Conservation (phyloP, 2,329 filamentous ascomycete genomes). For the Hypoxylon sp. region DNA sequence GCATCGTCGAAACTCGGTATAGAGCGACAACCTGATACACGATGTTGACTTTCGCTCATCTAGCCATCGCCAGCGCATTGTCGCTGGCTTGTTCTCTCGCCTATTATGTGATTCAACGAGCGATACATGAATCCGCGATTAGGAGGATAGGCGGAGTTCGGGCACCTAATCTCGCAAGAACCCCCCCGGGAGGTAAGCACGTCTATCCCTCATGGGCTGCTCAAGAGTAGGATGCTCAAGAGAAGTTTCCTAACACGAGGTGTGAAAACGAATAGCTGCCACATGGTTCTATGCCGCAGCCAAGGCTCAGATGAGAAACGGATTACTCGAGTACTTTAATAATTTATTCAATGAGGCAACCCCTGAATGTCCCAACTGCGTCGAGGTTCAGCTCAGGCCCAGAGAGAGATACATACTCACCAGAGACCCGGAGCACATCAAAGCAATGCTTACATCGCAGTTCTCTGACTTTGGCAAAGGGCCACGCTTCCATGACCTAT, state of each 20-base stretch:
- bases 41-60: conserved; percentile 25
- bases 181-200: conserved; percentile 46
- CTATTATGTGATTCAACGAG: conserved; percentile 31
- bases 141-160: conserved; percentile 46
- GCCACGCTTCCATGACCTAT: conserved; percentile 50
- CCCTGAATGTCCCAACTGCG: conserved; percentile 46
- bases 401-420: conserved; percentile 54
- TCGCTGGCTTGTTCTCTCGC: conserved; percentile 7
- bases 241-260: conserved; percentile 1
- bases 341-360: conserved; percentile 42
- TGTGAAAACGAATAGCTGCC: conserved; percentile 17
- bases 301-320: conserved; percentile 44
- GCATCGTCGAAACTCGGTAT: neutral
- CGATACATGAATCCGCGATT: conserved; percentile 41
- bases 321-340: conserved; percentile 46
- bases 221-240: neutral
- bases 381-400: conserved; percentile 48
- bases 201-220: neutral
- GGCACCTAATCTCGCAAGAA: conserved; percentile 46
- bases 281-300: conserved; percentile 42
- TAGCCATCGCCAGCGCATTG: conserved; percentile 2
- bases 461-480: conserved; percentile 64
- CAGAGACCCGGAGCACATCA: conserved; percentile 63
- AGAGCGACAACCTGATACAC: neutral
- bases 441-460: conserved; percentile 62